These are phyloP conservation scores for Mycena epipterygia DNA, from an alignment of 768 basidiomycete species.

Conservation along the genomic window DNA sequence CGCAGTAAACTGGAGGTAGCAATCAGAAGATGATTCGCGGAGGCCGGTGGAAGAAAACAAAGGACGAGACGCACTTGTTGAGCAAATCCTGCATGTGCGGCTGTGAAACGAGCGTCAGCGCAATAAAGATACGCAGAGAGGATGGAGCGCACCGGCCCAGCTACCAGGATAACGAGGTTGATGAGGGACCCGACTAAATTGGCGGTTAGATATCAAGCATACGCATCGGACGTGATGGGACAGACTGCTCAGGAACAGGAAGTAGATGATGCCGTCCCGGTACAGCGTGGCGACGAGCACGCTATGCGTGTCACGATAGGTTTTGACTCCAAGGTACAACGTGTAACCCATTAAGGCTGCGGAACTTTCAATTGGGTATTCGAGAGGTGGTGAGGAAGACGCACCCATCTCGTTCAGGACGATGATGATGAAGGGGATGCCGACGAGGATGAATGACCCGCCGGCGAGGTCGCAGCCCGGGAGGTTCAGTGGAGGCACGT, in stretches of 20 bases:
- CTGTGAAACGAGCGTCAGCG: background rate
- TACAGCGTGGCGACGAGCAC: constrained; percentile 22
- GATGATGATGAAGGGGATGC: constrained; percentile 26
- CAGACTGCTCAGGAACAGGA: constrained; percentile 9
- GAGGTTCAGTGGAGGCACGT: background rate
- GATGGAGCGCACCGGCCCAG: constrained; percentile 4
- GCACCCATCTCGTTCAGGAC: constrained; percentile 22
- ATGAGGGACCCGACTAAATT: background rate
- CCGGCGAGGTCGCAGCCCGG: constrained; percentile 25
- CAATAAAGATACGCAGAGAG: too few species aligned
- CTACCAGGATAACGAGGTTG: constrained; percentile 23
- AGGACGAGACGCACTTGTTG: constrained; percentile 2
- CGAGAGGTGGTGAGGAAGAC: background rate
- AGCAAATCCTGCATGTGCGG: constrained; percentile 1
- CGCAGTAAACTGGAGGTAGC: background rate
- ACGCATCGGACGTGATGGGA: background rate
- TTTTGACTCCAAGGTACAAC: constrained; percentile 1
- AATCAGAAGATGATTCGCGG: background rate
- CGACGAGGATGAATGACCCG: constrained; percentile 19
- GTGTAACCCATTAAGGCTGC: constrained; percentile 29
- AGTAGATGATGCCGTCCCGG: constrained; percentile 31
- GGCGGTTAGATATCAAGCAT: too few species aligned
- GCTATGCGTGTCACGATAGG: constrained; percentile 6
- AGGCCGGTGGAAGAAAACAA: too few species aligned
- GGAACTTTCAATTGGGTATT: too few species aligned